These are phyloP conservation scores for Moesziomyces sp. DNA, from an alignment of 1,284 basidiomycete species.

Conservation along the genomic window DNA sequence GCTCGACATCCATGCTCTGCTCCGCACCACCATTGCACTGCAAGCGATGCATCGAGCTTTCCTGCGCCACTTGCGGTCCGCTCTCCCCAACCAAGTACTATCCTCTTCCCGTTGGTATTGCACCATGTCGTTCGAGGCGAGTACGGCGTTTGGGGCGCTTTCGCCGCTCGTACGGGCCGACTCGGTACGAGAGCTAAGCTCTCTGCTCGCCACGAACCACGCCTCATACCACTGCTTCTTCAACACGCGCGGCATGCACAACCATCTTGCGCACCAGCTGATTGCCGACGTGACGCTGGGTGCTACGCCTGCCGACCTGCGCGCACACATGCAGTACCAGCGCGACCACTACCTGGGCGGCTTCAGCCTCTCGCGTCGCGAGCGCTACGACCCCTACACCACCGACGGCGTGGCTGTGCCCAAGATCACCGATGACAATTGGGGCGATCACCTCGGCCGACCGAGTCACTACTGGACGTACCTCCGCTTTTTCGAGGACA, in stretches of 20 bases:
- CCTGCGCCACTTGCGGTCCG: not conserved
- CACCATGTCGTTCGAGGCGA: slow-evolving; percentile 4
- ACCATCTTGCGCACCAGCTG: slow-evolving; percentile 47
- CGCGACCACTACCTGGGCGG: slow-evolving; percentile 17
- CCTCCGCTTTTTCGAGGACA: slow-evolving; percentile 38
- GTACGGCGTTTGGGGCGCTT: slow-evolving; percentile 14
- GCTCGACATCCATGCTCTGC: not conserved
- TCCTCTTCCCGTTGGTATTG: not conserved
- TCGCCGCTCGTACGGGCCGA: not conserved
- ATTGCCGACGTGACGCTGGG: slow-evolving; percentile 37
- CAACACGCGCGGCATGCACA: slow-evolving; percentile 51
- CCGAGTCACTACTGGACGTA: slow-evolving; percentile 48
- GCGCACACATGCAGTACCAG: slow-evolving; percentile 15
- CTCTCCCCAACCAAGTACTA: not conserved
- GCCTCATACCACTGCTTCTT: slow-evolving; percentile 48
- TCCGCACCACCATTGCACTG: not conserved
- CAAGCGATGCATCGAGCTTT: not conserved
- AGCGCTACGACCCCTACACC: slow-evolving; percentile 20
- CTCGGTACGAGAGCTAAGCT: not conserved
- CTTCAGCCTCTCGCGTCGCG: slow-evolving; percentile 23
- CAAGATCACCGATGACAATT: slow-evolving; percentile 25
- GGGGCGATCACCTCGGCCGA: slow-evolving; percentile 39
- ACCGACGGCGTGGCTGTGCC: not conserved
- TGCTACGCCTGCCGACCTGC: slow-evolving; percentile 17
- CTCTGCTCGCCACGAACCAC: slow-evolving; percentile 30